Evolutionary conservation across 805 yeast genomes (phyloP), one percentile per base, ranked within the genome.

Genomic region (Ogataea paradorogensis): DNA sequence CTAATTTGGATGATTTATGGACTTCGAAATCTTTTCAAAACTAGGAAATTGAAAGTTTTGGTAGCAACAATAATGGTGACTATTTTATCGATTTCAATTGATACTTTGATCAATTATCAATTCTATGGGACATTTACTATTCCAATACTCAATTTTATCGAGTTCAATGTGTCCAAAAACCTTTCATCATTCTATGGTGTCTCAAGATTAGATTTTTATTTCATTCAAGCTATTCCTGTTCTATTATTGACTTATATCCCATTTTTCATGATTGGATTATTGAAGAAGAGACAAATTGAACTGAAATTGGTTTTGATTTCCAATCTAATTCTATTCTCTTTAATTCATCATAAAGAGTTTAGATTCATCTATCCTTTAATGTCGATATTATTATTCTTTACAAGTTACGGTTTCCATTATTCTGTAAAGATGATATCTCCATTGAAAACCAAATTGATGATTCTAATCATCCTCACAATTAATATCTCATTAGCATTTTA

Each of bases 341-440:
- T 67, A 2, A 73, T 93, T 14, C 66, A 73, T 9, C 99, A 93
- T 61, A 93, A 93, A 57, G 99, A 93, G 58, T 84, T 89, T 51
- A 72, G 99, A 32, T 93, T 93, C 59, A 70, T 95, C 13, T 88
- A 82, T 51, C 95, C 95, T 2, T 56, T 93, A 37, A 80, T 85
- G 63, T 97, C 99, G 1, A 52, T 87, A 2, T 62, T 88, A 45
- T 66, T 83, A 11, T 40, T 77, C 1, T 58, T 79, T 15, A 59
- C 81, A 0, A 72, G 85, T 0, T 56, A 59, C 26, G 74, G 74
- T 1, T 45, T 63, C 9, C 26, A 39, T 3, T 31, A 46, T 13
- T 5, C 52, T 4, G 26, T 45, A 1, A 26, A 30, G 23, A 36
- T n/a, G 13, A n/a, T 40, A 2, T 39, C 52, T 2, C 15, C 15